Evolutionary conservation across 805 yeast species (phyloP).

Genomic region (Kockiozyma suomiensis): DNA sequence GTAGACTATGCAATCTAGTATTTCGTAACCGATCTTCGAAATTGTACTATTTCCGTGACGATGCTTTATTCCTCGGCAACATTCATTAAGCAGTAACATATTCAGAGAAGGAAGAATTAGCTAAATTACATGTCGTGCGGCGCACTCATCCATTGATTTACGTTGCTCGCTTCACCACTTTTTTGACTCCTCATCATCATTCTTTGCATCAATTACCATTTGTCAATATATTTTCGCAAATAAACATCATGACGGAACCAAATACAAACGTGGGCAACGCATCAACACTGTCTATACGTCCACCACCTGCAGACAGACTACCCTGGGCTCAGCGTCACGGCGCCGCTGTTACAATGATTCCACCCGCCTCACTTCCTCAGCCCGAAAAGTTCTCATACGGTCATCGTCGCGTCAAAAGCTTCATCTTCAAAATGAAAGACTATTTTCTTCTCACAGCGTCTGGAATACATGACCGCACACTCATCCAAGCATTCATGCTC

Average conservation of each 20-base stretch:
- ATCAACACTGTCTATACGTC: neutral
- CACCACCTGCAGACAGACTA: neutral
- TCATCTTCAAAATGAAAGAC: constrained; percentile 9
- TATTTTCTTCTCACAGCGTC: constrained; percentile 7
- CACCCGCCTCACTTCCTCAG: neutral
- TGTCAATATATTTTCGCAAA: too few relatives aligned
- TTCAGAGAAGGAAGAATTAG: too few relatives aligned
- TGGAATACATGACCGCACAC: constrained; percentile 1
- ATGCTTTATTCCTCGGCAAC: too few relatives aligned
- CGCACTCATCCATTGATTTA: too few relatives aligned
- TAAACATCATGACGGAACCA: neutral
- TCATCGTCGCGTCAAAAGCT: constrained; percentile 2
- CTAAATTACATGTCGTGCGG: too few relatives aligned
- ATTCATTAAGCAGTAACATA: too few relatives aligned
- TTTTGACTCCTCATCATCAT: neutral
- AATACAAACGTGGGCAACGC: neutral
- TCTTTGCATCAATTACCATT: neutral
- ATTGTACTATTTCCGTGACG: too few relatives aligned
- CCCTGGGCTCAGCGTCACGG: constrained; percentile 12
- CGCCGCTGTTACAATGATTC: neutral
- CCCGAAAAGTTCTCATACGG: constrained; percentile 14
- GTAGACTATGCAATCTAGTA: too few relatives aligned
- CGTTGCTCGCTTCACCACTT: too few relatives aligned
- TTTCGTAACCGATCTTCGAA: too few relatives aligned
- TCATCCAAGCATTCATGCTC: constrained; percentile 8